Base-by-base conservation (phyloP, 2,329 filamentous ascomycete genomes). In the Cladophialophora chaetospira region DNA sequence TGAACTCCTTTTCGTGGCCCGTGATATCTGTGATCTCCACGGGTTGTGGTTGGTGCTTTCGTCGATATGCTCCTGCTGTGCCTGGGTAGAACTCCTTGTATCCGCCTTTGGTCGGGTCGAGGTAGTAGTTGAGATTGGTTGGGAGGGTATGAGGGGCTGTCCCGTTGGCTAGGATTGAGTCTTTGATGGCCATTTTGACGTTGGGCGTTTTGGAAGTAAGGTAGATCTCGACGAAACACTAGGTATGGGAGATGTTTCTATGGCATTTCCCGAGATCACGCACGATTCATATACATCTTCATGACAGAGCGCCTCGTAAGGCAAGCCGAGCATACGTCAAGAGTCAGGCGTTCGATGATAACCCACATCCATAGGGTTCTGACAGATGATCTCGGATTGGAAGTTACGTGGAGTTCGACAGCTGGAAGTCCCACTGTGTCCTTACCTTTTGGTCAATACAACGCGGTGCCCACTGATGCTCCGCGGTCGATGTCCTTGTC, bases 1-100 rank as follows among this genome's bases (percentile, higher is more conserved):
- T 70, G 65, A 79, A 78, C 40, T 75, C 69, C 25, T 72, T 23
- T 28, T 52, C 48, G 29, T 17, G 8, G 19, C 38, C 46, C 28
- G 47, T 9, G 15, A 57, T 43, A 23, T 57, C 48, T 11, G 28
- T 33, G n/a, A 57, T 25, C 8, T 26, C 29, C 3, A 45, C 31
- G 2, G 36, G 35, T 23, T 36, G 26, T 15, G 9, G 13, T 13
- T 52, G 25, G 25, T 28, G 26, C 23, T 51, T 53, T 6, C 54
- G 25, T 5, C 46, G 46, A 29, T 44, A 40, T 11, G 6, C 11
- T 11, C 36, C 36, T 15, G 48, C 46, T 4, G 54, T 57, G 2
- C 38, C 26, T 25, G 54, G 25, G 21, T 57, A 52, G 53, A 55
- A 55, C 3, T 36, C 40, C 15, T 26, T 46, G 21, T 0, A n/a